Percentiles rank a stretch among this genome's conserved stretches.
Conservation (phyloP, 306 rosid genomes). For the Aeschynomene evenia region DNA sequence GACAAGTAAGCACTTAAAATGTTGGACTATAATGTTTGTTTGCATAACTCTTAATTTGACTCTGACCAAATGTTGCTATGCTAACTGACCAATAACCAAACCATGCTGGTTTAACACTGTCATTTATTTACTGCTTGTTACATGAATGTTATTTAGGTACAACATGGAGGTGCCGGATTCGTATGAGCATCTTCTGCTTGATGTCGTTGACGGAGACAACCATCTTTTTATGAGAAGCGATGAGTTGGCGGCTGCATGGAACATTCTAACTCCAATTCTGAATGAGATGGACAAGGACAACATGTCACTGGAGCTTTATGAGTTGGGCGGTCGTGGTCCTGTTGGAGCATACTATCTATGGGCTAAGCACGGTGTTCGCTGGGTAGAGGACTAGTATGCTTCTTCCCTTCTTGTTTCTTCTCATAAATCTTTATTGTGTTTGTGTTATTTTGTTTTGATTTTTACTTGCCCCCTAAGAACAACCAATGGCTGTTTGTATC, state of each 20-base stretch:
- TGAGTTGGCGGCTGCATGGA: slow-evolving; percentile 84
- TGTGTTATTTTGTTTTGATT: background rate
- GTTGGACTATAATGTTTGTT: slow-evolving; percentile 1
- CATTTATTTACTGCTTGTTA: slow-evolving; percentile 5
- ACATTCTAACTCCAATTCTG: slow-evolving; percentile 66
- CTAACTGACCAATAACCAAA: too few species aligned
- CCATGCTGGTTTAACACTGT: background rate
- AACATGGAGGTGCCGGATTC: slow-evolving; percentile 83
- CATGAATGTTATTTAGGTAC: slow-evolving; percentile 49
- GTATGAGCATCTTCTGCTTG: slow-evolving; percentile 88
- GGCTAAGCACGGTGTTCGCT: slow-evolving; percentile 79
- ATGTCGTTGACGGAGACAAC: slow-evolving; percentile 77
- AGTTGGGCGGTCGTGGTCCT: slow-evolving; percentile 83
- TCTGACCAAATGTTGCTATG: slow-evolving; percentile 14
- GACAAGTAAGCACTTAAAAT: slow-evolving; percentile 65
- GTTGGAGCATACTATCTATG: slow-evolving; percentile 85
- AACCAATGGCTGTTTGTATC: slow-evolving; percentile 2
- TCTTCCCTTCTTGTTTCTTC: background rate
- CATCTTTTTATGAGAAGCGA: slow-evolving; percentile 89
- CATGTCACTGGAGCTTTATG: slow-evolving; percentile 70
- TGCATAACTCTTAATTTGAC: background rate
- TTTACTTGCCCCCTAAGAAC: background rate
- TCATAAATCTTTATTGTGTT: background rate
- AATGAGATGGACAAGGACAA: slow-evolving; percentile 69
- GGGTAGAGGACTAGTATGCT: slow-evolving; percentile 76